Base-by-base conservation (phyloP, 1,139 yeast genomes). In the Kurtzmaniella quercitrusa region DNA sequence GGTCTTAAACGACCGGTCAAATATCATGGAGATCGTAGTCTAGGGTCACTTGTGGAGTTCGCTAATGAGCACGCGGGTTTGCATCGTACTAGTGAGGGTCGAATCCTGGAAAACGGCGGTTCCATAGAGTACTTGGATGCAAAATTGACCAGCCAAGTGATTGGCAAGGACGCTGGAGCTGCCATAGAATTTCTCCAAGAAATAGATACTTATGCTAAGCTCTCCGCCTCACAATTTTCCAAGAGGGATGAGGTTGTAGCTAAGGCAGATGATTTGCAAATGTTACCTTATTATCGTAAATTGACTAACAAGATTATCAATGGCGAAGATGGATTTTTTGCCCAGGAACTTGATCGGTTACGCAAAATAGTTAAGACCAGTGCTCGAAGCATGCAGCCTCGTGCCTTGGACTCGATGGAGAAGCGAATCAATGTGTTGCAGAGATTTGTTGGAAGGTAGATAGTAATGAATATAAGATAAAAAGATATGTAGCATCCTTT, bases 71-170 rank as follows among this genome's bases (percentile, higher is more conserved):
- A 71, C 39, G 65, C 79, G 2, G 81, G 79, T 0, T 68, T 81
- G n/a, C 63, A 65, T 50, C 73, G 96, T 53, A 65, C 66, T 27
- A 45, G 54, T 1, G 53, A 56, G 37, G 95, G 95, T 4, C 57
- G 64, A 2, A 66, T 86, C 40, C 58, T 60, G 41, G 58, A 56
- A 1, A 51, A 53, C 9, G 90, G 88, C 9, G 95, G 95, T 17
- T 65, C 77, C 42, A 62, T 81, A 29, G 53, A 57, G 2, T 67
- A 63, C 3, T 47, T 81, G 29, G 80, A 79, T 45, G 51, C 53
- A 2, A 46, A 67, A 37, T 56, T 76, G 33, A 51, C 54, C 27
- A 47, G 52, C n/a, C 36, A 62, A 43, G 43, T 66, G 7, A 25
- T 27, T 8, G 43, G 43, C 15, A 41, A 40, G 18, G 36, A 37